Conservation (phyloP, 306 rosid species). For the Hippophae rhamnoides region DNA sequence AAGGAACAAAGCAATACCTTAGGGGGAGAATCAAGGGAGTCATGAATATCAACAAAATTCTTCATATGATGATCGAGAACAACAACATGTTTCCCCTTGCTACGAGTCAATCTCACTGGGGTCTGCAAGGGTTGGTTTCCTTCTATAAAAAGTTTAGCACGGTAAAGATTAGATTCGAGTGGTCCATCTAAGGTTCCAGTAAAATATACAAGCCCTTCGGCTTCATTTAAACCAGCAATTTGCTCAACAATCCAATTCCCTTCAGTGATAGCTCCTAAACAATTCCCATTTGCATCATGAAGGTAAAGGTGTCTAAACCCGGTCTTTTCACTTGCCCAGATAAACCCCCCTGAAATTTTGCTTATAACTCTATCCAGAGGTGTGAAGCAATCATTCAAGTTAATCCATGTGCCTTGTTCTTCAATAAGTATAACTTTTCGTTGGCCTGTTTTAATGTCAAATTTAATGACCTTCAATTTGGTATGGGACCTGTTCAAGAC, state of each 20-base stretch:
- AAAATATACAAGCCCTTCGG: constrained; percentile 68
- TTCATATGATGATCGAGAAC: constrained; percentile 82
- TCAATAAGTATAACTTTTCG: constrained; percentile 56
- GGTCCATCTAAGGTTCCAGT: constrained; percentile 89
- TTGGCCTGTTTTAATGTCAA: constrained; percentile 63
- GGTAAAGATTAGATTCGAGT: constrained; percentile 68
- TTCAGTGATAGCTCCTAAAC: constrained; percentile 78
- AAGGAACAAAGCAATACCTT: constrained; percentile 71
- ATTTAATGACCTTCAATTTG: constrained; percentile 57
- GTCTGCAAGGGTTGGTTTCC: constrained; percentile 46
- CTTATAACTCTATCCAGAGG: constrained; percentile 65
- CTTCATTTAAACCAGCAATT: constrained; percentile 85
- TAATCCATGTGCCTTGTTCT: constrained; percentile 68
- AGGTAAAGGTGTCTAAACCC: constrained; percentile 90
- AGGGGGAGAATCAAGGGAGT: constrained; percentile 72
- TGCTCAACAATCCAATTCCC: constrained; percentile 99
- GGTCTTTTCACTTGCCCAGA: constrained; percentile 95
- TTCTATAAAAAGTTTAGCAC: constrained; percentile 48
- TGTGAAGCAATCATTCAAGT: constrained; percentile 78
- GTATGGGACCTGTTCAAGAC: constrained; percentile 75
- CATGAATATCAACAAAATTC: constrained; percentile 65
- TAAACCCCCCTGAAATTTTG: constrained; percentile 68
- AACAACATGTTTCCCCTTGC: constrained; percentile 75
- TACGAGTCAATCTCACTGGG: constrained; percentile 63
- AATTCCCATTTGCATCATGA: constrained; percentile 62